Base-by-base conservation (phyloP, 2,329 filamentous ascomycete genomes). In the Arthrobotrys pseudoclavata region DNA sequence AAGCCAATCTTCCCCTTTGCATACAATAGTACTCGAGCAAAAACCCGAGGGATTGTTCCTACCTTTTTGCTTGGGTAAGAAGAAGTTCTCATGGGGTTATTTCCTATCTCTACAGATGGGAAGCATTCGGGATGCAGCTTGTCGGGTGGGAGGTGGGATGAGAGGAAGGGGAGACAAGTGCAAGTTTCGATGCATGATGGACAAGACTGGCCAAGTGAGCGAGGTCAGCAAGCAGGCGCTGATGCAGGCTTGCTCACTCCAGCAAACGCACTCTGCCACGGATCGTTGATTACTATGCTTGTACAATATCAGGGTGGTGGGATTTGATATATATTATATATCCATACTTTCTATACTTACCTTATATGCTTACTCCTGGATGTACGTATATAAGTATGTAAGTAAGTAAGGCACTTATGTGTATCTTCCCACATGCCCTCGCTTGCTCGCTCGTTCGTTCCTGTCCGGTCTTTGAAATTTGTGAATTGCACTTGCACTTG, bases 181-280 rank as follows among this genome's bases (percentile, higher is more conserved):
- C n/a, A n/a, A n/a, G n/a, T n/a, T n/a, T n/a, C n/a, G 29, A 37
- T 57, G 52, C 52, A 57, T 57, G 52, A 57, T n/a, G 26, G 47
- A 52, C 47, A 52, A 18, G 22, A 31, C 50, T n/a, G 22, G 24
- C 22, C 29, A 37, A 29, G 52, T 34, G 53, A 60, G 55, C 55
- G 55, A 40, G 34, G 55, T 60, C 20, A 60, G 55, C 55, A 60
- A 60, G 53, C 53, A 42, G 31, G 53, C 53, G 20, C 31, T 60
- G 24, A 42, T 60, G 55, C 55, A 60, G 34, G 55, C 34, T 60
- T 42, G 55, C 55, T 60, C 55, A 60, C 55, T 60, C 52, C 52
- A 5, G 37, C 29, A 20, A 1, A 37, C 20, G 53, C 31, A 37
- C n/a, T 18, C 53, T 6, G 31, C 53, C 53, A 60, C 53, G 12